These are phyloP conservation scores for Phyllosticta capitalensis DNA, from an alignment of 2,329 filamentous ascomycete species.

Conservation along the genomic window DNA sequence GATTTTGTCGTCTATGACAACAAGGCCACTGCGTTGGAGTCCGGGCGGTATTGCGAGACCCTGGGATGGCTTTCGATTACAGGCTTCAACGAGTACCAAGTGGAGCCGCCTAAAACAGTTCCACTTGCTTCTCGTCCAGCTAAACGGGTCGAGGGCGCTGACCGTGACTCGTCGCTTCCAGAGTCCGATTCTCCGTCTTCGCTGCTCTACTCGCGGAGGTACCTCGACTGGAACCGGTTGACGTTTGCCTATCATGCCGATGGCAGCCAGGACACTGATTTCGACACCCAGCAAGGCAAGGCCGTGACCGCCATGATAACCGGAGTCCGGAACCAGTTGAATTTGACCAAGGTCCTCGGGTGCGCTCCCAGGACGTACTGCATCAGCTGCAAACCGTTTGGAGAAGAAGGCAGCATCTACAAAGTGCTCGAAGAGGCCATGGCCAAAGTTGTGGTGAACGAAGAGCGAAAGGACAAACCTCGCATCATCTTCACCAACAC, in stretches of 20 bases:
- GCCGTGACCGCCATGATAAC: constrained; percentile 43
- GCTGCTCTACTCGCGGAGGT: constrained; percentile 45
- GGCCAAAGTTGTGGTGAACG: constrained; percentile 43
- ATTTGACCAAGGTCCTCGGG: constrained; percentile 48
- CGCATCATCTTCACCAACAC: constrained; percentile 53
- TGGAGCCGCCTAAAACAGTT: constrained; percentile 30
- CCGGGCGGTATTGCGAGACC: constrained; percentile 57
- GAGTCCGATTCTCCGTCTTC: constrained; percentile 24
- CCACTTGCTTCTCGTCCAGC: constrained; percentile 34
- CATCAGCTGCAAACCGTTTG: constrained; percentile 45
- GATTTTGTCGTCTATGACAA: constrained; percentile 57
- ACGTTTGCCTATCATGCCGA: constrained; percentile 55
- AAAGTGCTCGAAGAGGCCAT: constrained; percentile 43
- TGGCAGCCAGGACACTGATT: constrained; percentile 35
- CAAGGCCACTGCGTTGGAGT: constrained; percentile 51
- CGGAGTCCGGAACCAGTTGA: constrained; percentile 41
- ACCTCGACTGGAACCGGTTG: constrained; percentile 59
- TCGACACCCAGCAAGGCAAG: constrained; percentile 42
- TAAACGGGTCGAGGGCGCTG: constrained; percentile 14
- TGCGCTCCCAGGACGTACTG: constrained; percentile 54
- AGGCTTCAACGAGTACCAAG: constrained; percentile 41
- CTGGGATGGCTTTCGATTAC: constrained; percentile 57
- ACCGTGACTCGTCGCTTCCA: constrained; percentile 23
- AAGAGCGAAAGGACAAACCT: constrained; percentile 39
- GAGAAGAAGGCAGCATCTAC: constrained; percentile 46